Evolutionary conservation across 164 flowering plant species (phyloP).

Genomic region (Euptelea pleiosperma): DNA sequence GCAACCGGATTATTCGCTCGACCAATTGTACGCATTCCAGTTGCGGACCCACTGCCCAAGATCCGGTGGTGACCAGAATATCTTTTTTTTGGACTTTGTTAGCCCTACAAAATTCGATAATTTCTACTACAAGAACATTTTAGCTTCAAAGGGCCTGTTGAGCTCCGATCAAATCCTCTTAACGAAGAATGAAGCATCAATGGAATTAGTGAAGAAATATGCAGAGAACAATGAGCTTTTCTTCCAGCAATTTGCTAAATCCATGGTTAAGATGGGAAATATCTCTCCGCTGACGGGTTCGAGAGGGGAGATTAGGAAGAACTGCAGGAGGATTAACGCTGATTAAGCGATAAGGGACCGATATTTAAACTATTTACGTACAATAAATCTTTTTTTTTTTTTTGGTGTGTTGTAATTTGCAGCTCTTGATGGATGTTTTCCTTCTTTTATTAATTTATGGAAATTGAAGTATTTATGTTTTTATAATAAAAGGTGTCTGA

Average conservation of each 20-base stretch:
- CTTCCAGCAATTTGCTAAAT: conserved; percentile 79
- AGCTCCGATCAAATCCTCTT: conserved; percentile 76
- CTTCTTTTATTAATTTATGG: too few species aligned
- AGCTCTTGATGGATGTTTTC: too few species aligned
- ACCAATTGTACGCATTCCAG: conserved; percentile 58
- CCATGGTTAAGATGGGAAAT: conserved; percentile 91
- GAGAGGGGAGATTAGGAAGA: conserved; percentile 79
- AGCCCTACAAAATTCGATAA: conserved; percentile 74
- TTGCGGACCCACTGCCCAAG: conserved; percentile 66
- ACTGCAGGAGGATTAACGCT: conserved; percentile 67
- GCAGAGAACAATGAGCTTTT: conserved; percentile 58
- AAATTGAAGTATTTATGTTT: too few species aligned
- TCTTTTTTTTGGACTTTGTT: conserved; percentile 65
- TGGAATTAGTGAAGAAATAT: conserved; percentile 64
- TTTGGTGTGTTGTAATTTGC: conserved; percentile 1
- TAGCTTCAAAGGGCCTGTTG: conserved; percentile 66
- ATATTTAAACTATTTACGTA: background rate
- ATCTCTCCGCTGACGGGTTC: conserved; percentile 76
- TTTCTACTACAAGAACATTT: conserved; percentile 76
- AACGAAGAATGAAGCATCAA: conserved; percentile 46
- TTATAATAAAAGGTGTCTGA: too few species aligned
- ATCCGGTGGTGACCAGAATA: conserved; percentile 90
- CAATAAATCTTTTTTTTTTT: background rate
- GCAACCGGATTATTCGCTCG: conserved; percentile 56
- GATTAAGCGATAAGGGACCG: background rate